These are phyloP conservation scores for Tetracladium marchalianum DNA, from an alignment of 495 filamentous ascomycete genomes.

Conservation along the genomic window DNA sequence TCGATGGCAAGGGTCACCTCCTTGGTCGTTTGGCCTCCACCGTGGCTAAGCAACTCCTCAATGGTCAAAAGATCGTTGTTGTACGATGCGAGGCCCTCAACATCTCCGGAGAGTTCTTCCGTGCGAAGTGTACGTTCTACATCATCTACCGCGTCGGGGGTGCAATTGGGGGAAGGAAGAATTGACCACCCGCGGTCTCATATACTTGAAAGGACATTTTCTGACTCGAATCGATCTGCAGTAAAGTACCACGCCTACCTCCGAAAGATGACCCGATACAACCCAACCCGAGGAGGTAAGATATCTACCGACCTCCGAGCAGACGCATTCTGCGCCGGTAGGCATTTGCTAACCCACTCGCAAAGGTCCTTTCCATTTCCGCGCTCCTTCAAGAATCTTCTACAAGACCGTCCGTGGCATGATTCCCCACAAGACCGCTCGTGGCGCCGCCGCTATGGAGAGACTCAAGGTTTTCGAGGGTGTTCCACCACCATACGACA, in stretches of 20 bases:
- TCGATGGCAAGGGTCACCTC: constrained; percentile 99
- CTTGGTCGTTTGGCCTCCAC: constrained; percentile 97
- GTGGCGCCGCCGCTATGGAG: constrained; percentile 91
- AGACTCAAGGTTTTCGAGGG: constrained; percentile 99
- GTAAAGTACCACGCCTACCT: constrained; percentile 99
- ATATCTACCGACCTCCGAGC: constrained; percentile 3
- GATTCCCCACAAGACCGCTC: constrained; percentile 99
- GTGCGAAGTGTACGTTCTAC: constrained; percentile 86
- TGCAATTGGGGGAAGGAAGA: constrained; percentile 4
- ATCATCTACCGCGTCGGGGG: constrained; percentile 4
- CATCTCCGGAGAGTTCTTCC: constrained; percentile 99
- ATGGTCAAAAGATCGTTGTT: constrained; percentile 98
- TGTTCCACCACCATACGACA: constrained; percentile 97
- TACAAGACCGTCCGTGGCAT: constrained; percentile 99
- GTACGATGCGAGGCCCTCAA: constrained; percentile 98
- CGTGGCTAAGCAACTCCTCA: constrained; percentile 98
- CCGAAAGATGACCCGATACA: constrained; percentile 99
- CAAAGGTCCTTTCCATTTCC: constrained; percentile 95
- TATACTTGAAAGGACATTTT: background rate
- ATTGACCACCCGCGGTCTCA: constrained; percentile 7
- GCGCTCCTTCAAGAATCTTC: constrained; percentile 95
- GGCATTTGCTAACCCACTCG: constrained; percentile 27
- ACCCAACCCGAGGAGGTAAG: constrained; percentile 93
- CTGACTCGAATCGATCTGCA: constrained; percentile 38
- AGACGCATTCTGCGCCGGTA: background rate